A percentile compares a stretch with the other conserved stretches of the same genome.
phyloP scores from a whole-genome alignment of 371 early-diverging fungal genomes.

The Circinella minor region DNA sequence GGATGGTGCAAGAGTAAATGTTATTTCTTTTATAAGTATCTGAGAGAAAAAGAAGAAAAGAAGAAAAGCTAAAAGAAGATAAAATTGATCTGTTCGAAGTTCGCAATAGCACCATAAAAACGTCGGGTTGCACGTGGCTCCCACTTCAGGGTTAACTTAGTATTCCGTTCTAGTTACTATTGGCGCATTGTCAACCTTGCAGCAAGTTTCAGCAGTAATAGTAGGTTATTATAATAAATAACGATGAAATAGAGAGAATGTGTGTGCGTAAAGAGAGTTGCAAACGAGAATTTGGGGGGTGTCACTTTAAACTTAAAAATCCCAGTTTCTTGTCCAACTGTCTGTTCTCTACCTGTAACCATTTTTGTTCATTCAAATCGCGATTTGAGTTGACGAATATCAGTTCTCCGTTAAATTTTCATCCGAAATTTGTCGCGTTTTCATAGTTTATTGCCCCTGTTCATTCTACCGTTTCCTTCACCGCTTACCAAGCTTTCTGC shows the following conservation, averaged over 20 bases:
- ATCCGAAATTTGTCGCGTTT: too few species aligned
- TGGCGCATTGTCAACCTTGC: constrained; percentile 7
- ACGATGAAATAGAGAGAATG: neutral
- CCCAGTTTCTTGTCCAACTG: neutral
- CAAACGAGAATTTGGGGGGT: constrained; percentile 7
- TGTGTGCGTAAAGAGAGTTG: neutral
- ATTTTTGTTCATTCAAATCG: constrained; percentile 9
- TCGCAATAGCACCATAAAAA: neutral
- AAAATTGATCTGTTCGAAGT: constrained; percentile 11
- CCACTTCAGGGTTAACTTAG: neutral
- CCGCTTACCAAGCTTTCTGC: too few species aligned
- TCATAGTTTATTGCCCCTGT: neutral
- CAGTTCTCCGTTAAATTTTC: too few species aligned
- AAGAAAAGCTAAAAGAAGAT: neutral
- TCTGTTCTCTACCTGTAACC: neutral
- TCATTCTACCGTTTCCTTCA: too few species aligned
- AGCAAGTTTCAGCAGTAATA: neutral
- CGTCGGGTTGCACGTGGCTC: constrained; percentile 8
- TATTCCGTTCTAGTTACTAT: neutral
- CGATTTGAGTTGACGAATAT: neutral
- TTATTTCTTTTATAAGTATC: constrained; percentile 4
- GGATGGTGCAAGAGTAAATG: neutral
- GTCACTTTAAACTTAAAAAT: neutral
- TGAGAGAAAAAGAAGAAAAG: constrained; percentile 11
- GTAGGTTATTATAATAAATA: neutral